phyloP scores from a whole-genome alignment of 352 stramenopile species.

The Phytopythium oedochilum region DNA sequence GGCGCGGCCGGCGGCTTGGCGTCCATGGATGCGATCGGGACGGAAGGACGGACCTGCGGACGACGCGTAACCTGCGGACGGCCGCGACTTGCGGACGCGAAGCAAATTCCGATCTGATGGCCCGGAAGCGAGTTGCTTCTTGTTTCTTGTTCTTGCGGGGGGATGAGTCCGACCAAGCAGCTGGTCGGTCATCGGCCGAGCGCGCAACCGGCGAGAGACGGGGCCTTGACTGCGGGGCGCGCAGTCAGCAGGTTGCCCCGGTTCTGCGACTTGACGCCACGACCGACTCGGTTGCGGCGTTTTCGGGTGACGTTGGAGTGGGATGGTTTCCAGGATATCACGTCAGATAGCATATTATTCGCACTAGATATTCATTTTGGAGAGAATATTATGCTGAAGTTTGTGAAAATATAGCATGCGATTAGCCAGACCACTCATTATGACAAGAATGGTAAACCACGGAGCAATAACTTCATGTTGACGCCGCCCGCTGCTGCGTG shows the following conservation, averaged over 20 bases:
- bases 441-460: no score
- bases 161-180: no score
- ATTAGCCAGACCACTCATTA: no score
- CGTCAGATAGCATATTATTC: no score
- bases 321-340: no score
- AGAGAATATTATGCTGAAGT: no score
- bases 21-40: background rate
- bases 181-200: background rate
- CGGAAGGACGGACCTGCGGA: background rate
- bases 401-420: no score
- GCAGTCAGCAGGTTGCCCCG: background rate
- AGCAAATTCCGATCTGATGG: slow-evolving; percentile 2
- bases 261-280: slow-evolving; percentile 5
- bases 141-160: no score
- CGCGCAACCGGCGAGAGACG: background rate
- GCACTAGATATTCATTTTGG: no score
- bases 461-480: no score
- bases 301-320: background rate
- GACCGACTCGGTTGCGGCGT: slow-evolving; percentile 3
- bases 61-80: background rate
- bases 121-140: background rate
- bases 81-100: background rate
- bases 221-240: background rate
- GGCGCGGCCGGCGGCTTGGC: background rate
- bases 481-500: no score